Evolutionary conservation across 371 early-diverging fungal species (phyloP).

Genomic region (Blyttiomyces sp.): DNA sequence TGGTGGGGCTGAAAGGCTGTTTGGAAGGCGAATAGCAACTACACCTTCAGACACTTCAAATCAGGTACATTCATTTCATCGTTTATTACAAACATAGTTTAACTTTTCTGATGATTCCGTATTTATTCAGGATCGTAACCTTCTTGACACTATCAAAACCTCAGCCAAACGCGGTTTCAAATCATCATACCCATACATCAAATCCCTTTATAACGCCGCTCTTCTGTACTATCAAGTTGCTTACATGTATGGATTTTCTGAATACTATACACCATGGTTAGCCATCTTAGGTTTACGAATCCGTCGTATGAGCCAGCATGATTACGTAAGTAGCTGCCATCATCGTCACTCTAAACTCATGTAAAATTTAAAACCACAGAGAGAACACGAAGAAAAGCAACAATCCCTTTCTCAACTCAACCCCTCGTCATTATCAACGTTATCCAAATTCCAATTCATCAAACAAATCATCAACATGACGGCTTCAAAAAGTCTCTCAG

Average conservation of each 20-base stretch:
- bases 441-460: neutral
- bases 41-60: too few relatives aligned
- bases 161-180: neutral
- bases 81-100: too few relatives aligned
- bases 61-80: too few relatives aligned
- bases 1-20: too few relatives aligned
- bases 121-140: neutral
- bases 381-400: neutral
- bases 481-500: neutral
- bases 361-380: neutral
- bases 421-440: neutral
- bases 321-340: conserved; percentile 61
- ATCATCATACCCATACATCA: conserved; percentile 62
- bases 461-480: neutral
- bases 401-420: neutral
- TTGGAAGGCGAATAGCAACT: too few relatives aligned
- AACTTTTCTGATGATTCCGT: too few relatives aligned
- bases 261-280: conserved; percentile 78
- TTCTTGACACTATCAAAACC: neutral
- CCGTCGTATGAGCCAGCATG: conserved; percentile 72
- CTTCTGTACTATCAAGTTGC: conserved; percentile 66
- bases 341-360: neutral
- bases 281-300: conserved; percentile 70
- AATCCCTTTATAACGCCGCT: conserved; percentile 29
- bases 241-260: conserved; percentile 78